Percentiles rank a stretch among this genome's conserved stretches.
These are phyloP conservation scores for Fusarium brachygibbosum DNA, from an alignment of 2,329 filamentous ascomycete species.

Conservation along the genomic window DNA sequence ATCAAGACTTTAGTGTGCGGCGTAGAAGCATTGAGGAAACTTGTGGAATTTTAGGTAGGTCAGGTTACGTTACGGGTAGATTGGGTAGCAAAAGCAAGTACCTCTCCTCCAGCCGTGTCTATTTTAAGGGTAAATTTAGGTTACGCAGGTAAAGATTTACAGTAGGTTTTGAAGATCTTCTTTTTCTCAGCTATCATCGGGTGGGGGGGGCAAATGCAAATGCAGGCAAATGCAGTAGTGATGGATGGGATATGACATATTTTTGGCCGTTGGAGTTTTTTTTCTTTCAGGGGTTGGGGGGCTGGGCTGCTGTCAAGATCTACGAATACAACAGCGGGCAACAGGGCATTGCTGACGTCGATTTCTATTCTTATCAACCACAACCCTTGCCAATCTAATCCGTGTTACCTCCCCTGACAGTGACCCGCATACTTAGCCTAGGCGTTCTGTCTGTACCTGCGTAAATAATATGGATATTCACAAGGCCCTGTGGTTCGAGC, in stretches of 20 bases:
- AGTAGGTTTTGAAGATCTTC: conserved; percentile 24
- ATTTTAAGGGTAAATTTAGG: neutral
- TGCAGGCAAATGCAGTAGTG: neutral
- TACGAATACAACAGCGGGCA: conserved; percentile 17
- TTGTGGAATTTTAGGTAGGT: neutral
- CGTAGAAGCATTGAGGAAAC: conserved; percentile 4
- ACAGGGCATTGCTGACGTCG: conserved; percentile 38
- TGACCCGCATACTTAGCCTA: conserved; percentile 21
- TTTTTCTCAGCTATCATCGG: neutral
- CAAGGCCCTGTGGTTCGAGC: conserved; percentile 33
- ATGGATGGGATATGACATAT: conserved; percentile 18
- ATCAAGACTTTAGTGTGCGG: conserved; percentile 26
- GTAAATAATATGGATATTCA: conserved; percentile 43
- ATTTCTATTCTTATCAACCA: conserved; percentile 40
- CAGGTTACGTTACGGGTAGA: neutral
- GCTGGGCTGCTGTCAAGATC: conserved; percentile 26
- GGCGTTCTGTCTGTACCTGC: conserved; percentile 35
- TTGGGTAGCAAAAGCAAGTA: neutral
- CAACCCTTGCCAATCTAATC: conserved; percentile 9
- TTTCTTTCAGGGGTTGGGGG: conserved; percentile 20
- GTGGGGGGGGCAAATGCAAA: conserved; percentile 25
- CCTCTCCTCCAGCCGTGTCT: neutral
- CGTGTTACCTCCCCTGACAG: conserved; percentile 26
- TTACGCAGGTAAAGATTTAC: neutral
- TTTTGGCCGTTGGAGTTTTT: conserved; percentile 24